Conservation (phyloP, 2,329 filamentous ascomycete genomes). For the Talaromyces pinophilus region DNA sequence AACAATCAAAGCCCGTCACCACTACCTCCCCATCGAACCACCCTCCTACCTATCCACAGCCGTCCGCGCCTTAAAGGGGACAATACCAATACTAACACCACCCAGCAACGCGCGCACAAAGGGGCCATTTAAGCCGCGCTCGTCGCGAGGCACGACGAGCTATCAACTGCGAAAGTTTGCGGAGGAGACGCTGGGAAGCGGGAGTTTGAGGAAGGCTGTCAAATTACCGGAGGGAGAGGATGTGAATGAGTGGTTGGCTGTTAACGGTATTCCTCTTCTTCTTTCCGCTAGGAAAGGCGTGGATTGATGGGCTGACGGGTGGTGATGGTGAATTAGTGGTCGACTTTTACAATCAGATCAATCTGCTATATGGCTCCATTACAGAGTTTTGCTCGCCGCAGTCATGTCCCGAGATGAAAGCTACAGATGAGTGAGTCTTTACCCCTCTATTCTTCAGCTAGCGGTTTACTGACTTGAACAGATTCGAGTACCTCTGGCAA, state of each 20-base stretch:
- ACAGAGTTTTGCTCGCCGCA: constrained; percentile 98
- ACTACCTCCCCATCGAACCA: constrained; percentile 30
- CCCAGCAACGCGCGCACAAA: constrained; percentile 80
- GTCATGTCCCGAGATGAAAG: constrained; percentile 98
- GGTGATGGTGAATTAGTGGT: constrained; percentile 65
- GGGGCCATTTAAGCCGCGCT: constrained; percentile 88
- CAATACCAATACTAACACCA: constrained; percentile 43
- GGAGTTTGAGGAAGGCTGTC: constrained; percentile 92
- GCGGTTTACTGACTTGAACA: constrained; percentile 37
- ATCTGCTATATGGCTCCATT: constrained; percentile 96
- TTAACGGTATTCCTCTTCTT: constrained; percentile 69
- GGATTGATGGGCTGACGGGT: constrained; percentile 31
- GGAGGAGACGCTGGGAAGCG: constrained; percentile 92
- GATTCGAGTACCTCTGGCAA: constrained; percentile 99
- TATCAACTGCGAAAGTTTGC: constrained; percentile 98
- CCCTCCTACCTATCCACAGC: constrained; percentile 42
- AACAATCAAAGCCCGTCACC: constrained; percentile 36
- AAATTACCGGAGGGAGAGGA: constrained; percentile 97
- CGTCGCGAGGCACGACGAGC: constrained; percentile 81
- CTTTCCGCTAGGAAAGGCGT: not conserved
- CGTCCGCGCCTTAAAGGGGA: constrained; percentile 41
- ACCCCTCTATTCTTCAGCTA: not conserved
- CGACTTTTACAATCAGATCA: constrained; percentile 99
- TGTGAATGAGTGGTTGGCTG: constrained; percentile 95
- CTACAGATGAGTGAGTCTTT: constrained; percentile 83